A percentile compares a stretch with the other conserved stretches of the same genome.
phyloP scores from a whole-genome alignment of 2,329 filamentous ascomycete species.

The Exophiala sp. region DNA sequence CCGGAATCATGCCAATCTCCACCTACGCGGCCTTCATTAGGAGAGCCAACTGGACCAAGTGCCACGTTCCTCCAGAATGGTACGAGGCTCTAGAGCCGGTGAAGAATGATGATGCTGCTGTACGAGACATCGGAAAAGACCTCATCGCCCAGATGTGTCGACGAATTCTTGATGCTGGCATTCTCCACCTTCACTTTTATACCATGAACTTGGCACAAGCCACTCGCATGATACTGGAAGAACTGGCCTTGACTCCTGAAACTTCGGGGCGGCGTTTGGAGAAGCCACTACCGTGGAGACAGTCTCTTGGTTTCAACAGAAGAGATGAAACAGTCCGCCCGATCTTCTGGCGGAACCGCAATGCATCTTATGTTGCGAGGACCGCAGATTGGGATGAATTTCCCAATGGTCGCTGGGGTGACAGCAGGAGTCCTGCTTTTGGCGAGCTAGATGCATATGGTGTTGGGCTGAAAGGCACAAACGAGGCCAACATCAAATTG shows the following conservation, averaged over 20 bases:
- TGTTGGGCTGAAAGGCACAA: slow-evolving; percentile 86
- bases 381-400: slow-evolving; percentile 99
- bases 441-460: slow-evolving; percentile 93
- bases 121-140: slow-evolving; percentile 80
- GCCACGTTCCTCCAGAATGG: slow-evolving; percentile 75
- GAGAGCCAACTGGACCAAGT: slow-evolving; percentile 85
- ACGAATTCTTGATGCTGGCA: slow-evolving; percentile 73
- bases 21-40: slow-evolving; percentile 91
- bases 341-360: slow-evolving; percentile 97
- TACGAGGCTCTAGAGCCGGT: slow-evolving; percentile 76
- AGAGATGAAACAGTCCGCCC: slow-evolving; percentile 92
- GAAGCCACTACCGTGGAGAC: slow-evolving; percentile 91
- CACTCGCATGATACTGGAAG: slow-evolving; percentile 88
- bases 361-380: slow-evolving; percentile 88
- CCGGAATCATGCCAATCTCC: slow-evolving; percentile 88
- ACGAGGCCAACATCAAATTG: slow-evolving; percentile 89
- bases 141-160: slow-evolving; percentile 87
- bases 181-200: slow-evolving; percentile 92
- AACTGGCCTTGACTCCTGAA: slow-evolving; percentile 74
- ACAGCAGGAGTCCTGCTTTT: slow-evolving; percentile 91
- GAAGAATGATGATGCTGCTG: slow-evolving; percentile 93
- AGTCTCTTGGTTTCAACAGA: slow-evolving; percentile 81
- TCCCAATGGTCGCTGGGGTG: slow-evolving; percentile 97
- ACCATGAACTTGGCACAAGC: slow-evolving; percentile 98
- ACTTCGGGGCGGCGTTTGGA: slow-evolving; percentile 66